Evolutionary conservation across 176 grass and related monocot species (phyloP), one percentile per base, ranked within the genome.

Genomic region (Carex parvula): DNA sequence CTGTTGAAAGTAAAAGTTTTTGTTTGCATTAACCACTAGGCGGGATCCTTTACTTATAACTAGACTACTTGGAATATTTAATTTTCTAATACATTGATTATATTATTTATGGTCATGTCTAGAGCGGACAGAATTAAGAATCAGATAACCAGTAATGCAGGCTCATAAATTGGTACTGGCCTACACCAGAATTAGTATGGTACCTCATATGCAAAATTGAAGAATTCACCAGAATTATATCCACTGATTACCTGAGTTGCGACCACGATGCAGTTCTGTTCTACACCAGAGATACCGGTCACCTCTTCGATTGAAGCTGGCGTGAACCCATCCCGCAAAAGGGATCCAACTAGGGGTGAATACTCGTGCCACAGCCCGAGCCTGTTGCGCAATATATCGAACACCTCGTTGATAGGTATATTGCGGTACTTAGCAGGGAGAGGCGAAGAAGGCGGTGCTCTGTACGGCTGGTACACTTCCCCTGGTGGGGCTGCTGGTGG

Each of bases 321-420:
- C 0, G 86, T 90, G 89, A 99, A 95, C 22, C 93, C 96, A 48
- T 98, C 89, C 2, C 83, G 32, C 71, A 79, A 80, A 70, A 99
- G 93, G 21, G 77, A 42, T 57, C 91, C 30, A 74, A 99, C 82
- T 71, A 99, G 88, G 8, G 96, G 91, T 15, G 89, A 83, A 85
- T 99, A 99, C 88, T 95, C 96, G 77, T 93, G 72, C 96, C 91
- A 99, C 35, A 62, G 66, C 26, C 91, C 93, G 80, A 92, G 82
- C 37, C 93, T 85, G 20, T 95, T 82, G 54, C 89, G 93, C 18
- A 95, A 91, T 83, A 99, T 81, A 4, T 85, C 87, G 50, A 95
- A 84, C 21, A 88, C 79, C 91, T 99, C 75, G 14, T 60, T 60
- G 55, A 88, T 60, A 41, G 83, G 84, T 39, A 99, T 79, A 79